Base-by-base conservation (phyloP, 2,329 filamentous ascomycete species). In the Phaeoacremonium minimum region DNA sequence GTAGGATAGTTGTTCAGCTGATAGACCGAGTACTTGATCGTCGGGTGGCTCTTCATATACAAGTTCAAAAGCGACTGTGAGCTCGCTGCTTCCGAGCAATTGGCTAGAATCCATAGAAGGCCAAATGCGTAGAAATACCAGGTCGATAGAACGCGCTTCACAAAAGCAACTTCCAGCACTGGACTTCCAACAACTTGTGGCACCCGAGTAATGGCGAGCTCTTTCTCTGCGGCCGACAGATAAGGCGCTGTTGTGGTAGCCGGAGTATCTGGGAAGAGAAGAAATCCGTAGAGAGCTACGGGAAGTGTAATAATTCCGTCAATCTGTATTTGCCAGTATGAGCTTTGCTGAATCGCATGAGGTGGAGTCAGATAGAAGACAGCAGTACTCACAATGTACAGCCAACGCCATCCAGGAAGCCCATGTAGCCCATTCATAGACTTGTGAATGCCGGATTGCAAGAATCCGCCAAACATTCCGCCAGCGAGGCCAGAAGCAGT, bases 41-140 rank as follows among this genome's bases (percentile, higher is more conserved):
- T 55, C 1, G 69, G 69, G 19, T 71, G 64, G 37, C 55, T 61
- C 46, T 74, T 71, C 51, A 75, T 55, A 48, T 66, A 75, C 1
- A 75, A 57, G 0, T 61, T 58, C 1, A 75, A 56, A 1, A 85
- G 63, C 0, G 75, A 64, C 53, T 87, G 85, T 13, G 73, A 69
- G 34, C 73, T 77, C 54, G 85, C 86, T 0, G 78, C 83, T 53
- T 87, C 83, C 0, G 79, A 80, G 50, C 85, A 80, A 19, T 81
- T 80, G 0, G 80, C 82, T 26, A 87, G 77, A 44, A 83, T 73
- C 80, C 80, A 85, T 0, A 85, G 70, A 4, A 76, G 51, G 2
- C 77, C 70, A 46, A 85, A 84, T 1, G 77, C 78, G 63, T 77
- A 84, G 67, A 74, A 82, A 48, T 80, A 72, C 71, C 73, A 80